phyloP scores from a whole-genome alignment of 495 filamentous ascomycete species.

The Podospora pseudopauciseta region DNA sequence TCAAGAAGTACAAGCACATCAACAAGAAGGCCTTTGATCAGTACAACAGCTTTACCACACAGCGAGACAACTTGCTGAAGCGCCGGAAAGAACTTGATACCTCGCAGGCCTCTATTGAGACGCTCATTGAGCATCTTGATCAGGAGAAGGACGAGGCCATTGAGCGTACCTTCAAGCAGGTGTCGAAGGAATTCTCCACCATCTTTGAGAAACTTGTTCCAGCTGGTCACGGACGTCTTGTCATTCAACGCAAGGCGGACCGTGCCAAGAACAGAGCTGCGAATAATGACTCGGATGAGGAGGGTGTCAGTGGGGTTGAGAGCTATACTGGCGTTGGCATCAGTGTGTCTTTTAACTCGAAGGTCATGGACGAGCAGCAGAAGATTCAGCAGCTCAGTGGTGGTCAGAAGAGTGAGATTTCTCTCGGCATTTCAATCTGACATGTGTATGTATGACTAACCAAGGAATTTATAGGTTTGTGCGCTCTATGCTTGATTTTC shows the following conservation, averaged over 20 bases:
- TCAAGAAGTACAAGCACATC: constrained; percentile 95
- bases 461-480: constrained; percentile 60
- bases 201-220: constrained; percentile 96
- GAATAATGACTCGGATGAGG: constrained; percentile 68
- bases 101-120: constrained; percentile 78
- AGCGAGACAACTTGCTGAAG: constrained; percentile 76
- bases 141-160: constrained; percentile 95
- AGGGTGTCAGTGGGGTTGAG: constrained; percentile 70
- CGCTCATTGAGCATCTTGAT: constrained; percentile 87
- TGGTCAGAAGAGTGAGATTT: constrained; percentile 85
- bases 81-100: constrained; percentile 81
- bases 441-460: neutral
- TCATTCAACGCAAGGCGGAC: constrained; percentile 91
- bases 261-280: constrained; percentile 52
- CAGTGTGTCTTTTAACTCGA: constrained; percentile 96
- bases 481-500: constrained; percentile 93
- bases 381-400: constrained; percentile 94
- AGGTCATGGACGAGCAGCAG: constrained; percentile 91
- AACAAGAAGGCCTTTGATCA: constrained; percentile 99
- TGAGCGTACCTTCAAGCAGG: constrained; percentile 96
- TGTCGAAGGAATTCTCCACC: constrained; percentile 82
- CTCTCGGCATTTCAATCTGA: neutral
- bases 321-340: constrained; percentile 99
- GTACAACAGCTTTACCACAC: constrained; percentile 92
- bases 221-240: constrained; percentile 81